Percentiles rank a stretch among this genome's conserved stretches.
phyloP scores from a whole-genome alignment of 495 filamentous ascomycete genomes.

The Neurospora sp. region DNA sequence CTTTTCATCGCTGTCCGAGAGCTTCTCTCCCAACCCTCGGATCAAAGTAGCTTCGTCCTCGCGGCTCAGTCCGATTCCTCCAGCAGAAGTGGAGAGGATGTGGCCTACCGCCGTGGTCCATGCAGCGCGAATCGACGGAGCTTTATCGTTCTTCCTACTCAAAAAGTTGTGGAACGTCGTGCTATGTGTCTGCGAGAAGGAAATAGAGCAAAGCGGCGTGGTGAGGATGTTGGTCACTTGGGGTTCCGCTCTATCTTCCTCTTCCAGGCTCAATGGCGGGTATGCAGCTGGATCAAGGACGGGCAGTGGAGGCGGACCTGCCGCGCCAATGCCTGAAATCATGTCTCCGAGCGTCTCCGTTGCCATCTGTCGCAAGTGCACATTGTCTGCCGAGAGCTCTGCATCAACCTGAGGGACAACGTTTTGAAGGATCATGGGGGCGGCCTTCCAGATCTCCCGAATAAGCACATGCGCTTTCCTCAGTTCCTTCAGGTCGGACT shows the following conservation, averaged over 20 bases:
- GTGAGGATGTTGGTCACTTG: conserved; percentile 53
- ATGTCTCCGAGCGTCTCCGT: conserved; percentile 94
- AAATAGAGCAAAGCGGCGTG: conserved; percentile 69
- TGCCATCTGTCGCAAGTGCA: conserved; percentile 73
- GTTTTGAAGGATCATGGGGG: conserved; percentile 78
- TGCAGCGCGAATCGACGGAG: conserved; percentile 62
- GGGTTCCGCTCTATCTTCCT: conserved; percentile 36
- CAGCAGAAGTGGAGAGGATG: conserved; percentile 72
- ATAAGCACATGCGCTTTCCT: conserved; percentile 82
- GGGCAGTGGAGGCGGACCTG: conserved; percentile 65
- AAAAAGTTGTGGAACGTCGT: conserved; percentile 72
- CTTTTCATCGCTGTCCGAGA: conserved; percentile 81
- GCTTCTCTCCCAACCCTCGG: conserved; percentile 62
- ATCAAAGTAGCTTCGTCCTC: conserved; percentile 67
- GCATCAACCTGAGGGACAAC: conserved; percentile 92
- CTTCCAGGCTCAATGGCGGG: conserved; percentile 59
- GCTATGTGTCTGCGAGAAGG: conserved; percentile 72
- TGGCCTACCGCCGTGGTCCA: conserved; percentile 81
- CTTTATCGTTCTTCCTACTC: conserved; percentile 76
- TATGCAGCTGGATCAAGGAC: conserved; percentile 70
- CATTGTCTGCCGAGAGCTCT: conserved; percentile 81
- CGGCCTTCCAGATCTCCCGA: conserved; percentile 89
- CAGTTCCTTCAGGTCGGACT: conserved; percentile 78
- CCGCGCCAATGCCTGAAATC: conserved; percentile 80
- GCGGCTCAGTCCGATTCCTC: conserved; percentile 70